Evolutionary conservation across 768 basidiomycete species (phyloP).

Genomic region (Tulasnella calospora): DNA sequence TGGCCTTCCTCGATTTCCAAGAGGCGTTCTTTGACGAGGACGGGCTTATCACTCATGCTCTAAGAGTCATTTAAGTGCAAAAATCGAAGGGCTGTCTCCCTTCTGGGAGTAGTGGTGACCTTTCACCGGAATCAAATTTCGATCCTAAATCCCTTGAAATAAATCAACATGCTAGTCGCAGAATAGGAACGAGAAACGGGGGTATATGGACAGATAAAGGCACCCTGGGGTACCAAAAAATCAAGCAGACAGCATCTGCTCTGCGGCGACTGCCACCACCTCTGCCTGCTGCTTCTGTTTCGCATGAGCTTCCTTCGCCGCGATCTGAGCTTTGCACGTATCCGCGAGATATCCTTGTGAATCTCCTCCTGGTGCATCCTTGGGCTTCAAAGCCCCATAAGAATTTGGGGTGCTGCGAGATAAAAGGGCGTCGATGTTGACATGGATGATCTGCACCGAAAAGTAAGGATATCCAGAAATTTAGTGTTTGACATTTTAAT

Average conservation of each 20-base stretch:
- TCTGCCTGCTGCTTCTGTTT: not conserved
- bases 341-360: constrained; percentile 1
- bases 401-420: constrained; percentile 48
- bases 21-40: too few relatives aligned
- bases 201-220: not conserved
- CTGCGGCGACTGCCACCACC: not conserved
- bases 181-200: not conserved
- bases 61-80: too few relatives aligned
- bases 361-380: not conserved
- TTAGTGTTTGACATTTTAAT: not conserved
- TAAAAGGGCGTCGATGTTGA: constrained; percentile 54
- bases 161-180: not conserved
- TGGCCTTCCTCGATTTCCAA: too few relatives aligned
- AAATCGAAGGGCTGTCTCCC: too few relatives aligned
- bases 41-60: too few relatives aligned
- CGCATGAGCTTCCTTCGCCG: not conserved
- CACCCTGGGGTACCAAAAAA: not conserved
- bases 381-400: not conserved
- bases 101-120: too few relatives aligned
- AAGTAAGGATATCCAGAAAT: constrained; percentile 42
- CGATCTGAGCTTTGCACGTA: not conserved
- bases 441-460: constrained; percentile 48
- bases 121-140: not conserved
- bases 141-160: not conserved
- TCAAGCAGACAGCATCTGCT: not conserved